Conservation (phyloP, 352 stramenopile genomes). For the Globisporangium megalacanthum region DNA sequence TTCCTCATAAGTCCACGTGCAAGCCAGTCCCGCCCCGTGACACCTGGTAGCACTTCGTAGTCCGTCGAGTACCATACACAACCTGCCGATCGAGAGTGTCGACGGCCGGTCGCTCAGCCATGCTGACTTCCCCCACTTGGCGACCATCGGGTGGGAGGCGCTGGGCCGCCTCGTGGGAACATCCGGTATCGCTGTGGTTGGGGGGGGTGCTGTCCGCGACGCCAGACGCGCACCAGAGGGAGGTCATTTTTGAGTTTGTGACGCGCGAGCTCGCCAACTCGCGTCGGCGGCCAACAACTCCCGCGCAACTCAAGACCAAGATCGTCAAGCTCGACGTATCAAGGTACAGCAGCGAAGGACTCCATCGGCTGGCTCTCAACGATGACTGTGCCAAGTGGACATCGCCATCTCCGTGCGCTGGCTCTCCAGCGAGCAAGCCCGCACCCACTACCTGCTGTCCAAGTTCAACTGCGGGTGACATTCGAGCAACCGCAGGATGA, state of each 20-base stretch:
- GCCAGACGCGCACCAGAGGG: background rate
- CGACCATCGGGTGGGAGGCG: background rate
- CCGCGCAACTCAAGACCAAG: background rate
- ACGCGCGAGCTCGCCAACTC: conserved; percentile 1
- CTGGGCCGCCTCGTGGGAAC: background rate
- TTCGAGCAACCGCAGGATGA: conserved; percentile 19
- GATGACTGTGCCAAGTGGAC: background rate
- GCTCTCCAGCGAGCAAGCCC: too few relatives aligned
- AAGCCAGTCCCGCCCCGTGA: background rate
- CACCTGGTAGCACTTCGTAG: too few relatives aligned
- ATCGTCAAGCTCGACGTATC: too few relatives aligned
- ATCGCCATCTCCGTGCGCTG: background rate
- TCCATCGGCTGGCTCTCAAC: background rate
- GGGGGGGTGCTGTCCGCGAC: background rate
- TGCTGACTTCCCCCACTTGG: background rate
- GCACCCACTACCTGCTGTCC: background rate
- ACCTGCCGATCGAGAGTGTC: background rate
- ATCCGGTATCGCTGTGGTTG: background rate
- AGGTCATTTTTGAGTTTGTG: background rate
- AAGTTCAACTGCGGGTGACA: conserved; percentile 10
- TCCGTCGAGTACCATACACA: background rate
- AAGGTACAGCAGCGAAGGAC: too few relatives aligned
- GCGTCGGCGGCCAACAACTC: background rate
- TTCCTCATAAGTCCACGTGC: too few relatives aligned
- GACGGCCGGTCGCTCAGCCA: background rate